Base-by-base conservation (phyloP, 1,284 basidiomycete species). In the Puccinia horiana region DNA sequence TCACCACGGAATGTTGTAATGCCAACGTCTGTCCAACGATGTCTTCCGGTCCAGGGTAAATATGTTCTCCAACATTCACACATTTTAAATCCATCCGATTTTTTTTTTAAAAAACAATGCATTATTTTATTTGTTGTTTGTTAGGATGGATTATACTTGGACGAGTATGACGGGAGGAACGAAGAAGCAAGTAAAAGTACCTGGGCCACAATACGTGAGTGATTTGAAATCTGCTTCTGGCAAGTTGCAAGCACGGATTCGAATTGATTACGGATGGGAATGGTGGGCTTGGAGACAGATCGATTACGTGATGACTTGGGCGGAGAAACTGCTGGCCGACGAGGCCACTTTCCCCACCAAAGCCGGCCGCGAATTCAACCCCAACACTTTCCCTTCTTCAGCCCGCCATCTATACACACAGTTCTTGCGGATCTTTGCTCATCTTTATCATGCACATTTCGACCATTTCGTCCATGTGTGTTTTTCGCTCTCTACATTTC, bases 221-320 rank as follows among this genome's bases (percentile, higher is more conserved):
- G 32, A n/a, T 65, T 20, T n/a, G n/a, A n/a, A n/a, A n/a, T n/a
- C n/a, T n/a, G n/a, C n/a, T n/a, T n/a, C n/a, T n/a, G n/a, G n/a
- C n/a, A n/a, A n/a, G n/a, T n/a, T n/a, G n/a, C n/a, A n/a, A n/a
- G n/a, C n/a, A n/a, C n/a, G n/a, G n/a, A n/a, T n/a, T 12, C 8
- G 47, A 70, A 42, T 44, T 70, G n/a, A 20, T 40, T 12, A 23
- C 18, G 65, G 20, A 9, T 69, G 65, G 42, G n/a, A 6, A 6
- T 40, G 8, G 5, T 29, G 32, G 32, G n/a, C n/a, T n/a, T n/a
- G n/a, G n/a, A n/a, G n/a, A 32, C 29, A 81, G 80, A 96, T 98
- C 84, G 96, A 99, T 89, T 99, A 96, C 87, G 96, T 98, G 84
- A 96, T 98, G 93, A 96, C 94, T 16, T 98, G 96, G 96, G 91